Evolutionary conservation across 768 basidiomycete genomes (phyloP).

Genomic region (Vararia minispora): DNA sequence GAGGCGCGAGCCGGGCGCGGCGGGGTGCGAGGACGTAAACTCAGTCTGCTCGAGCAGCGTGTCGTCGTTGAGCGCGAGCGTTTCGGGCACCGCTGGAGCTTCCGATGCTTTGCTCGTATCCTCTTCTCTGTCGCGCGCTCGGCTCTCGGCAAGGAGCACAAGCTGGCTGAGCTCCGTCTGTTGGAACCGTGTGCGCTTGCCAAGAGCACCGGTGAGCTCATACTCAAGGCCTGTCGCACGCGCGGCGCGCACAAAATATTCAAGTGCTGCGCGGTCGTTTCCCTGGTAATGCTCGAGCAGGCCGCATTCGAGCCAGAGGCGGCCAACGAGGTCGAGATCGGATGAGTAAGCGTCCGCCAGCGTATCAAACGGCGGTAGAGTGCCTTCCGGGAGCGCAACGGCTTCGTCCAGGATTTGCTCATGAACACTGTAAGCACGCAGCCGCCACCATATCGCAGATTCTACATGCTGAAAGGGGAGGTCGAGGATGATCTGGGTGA

Average conservation of each 20-base stretch:
- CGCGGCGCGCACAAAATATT: conserved; percentile 69
- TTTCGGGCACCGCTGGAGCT: conserved; percentile 47
- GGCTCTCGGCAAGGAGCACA: conserved; percentile 86
- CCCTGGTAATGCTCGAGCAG: conserved; percentile 65
- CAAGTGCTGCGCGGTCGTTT: conserved; percentile 69
- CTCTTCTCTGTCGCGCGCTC: conserved; percentile 16
- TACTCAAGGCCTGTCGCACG: conserved; percentile 71
- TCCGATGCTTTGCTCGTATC: conserved; percentile 1
- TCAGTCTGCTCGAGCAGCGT: conserved; percentile 90
- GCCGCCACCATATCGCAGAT: conserved; percentile 69
- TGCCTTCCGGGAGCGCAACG: conserved; percentile 39
- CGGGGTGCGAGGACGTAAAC: conserved; percentile 66
- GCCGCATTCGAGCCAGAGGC: conserved; percentile 65
- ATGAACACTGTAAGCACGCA: conserved; percentile 65
- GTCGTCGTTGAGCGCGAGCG: conserved; percentile 84
- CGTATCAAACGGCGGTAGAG: conserved; percentile 30
- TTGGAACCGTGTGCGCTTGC: conserved; percentile 93
- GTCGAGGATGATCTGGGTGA: conserved; percentile 62
- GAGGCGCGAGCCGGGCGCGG: conserved; percentile 35
- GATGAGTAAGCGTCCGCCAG: conserved; percentile 28
- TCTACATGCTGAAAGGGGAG: conserved; percentile 35
- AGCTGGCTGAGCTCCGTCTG: conserved; percentile 77
- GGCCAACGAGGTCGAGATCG: conserved; percentile 57
- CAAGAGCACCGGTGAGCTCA: conserved; percentile 86
- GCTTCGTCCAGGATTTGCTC: conserved; percentile 80